Percentiles rank a stretch among this genome's conserved stretches.
phyloP scores from a whole-genome alignment of 2,329 filamentous ascomycete genomes.

The Dactylonectria macrodidyma region DNA sequence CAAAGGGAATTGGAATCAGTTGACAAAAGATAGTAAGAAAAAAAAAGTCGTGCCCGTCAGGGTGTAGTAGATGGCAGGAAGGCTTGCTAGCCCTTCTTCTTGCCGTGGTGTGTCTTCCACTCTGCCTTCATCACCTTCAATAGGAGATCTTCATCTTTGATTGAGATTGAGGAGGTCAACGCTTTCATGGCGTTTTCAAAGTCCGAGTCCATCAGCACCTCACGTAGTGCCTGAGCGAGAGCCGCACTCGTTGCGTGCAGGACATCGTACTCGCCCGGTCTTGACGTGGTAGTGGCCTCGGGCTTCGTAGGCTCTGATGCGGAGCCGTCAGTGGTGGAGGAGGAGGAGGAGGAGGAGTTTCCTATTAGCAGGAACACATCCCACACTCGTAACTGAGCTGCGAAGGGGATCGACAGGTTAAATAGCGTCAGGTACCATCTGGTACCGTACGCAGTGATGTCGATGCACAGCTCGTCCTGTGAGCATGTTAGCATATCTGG shows the following conservation, averaged over 20 bases:
- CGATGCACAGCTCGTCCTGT: conserved; percentile 83
- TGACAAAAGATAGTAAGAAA: conserved; percentile 12
- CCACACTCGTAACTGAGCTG: conserved; percentile 95
- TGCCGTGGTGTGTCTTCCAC: conserved; percentile 77
- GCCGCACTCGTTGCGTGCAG: conserved; percentile 92
- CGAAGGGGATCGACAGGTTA: conserved; percentile 95
- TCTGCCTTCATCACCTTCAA: conserved; percentile 93
- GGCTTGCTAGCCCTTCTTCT: conserved; percentile 57
- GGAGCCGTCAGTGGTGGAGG: conserved; percentile 28
- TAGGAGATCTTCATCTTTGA: conserved; percentile 93
- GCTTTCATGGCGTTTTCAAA: conserved; percentile 99
- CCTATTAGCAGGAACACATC: conserved; percentile 97
- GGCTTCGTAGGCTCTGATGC: conserved; percentile 31
- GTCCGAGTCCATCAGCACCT: conserved; percentile 91
- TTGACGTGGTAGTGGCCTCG: conserved; percentile 37
- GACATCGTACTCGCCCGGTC: conserved; percentile 78
- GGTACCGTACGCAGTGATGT: conserved; percentile 93
- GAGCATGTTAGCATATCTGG: conserved; percentile 28
- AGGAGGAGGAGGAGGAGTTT: conserved; percentile 27
- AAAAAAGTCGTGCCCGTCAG: conserved; percentile 32
- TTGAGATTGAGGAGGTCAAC: conserved; percentile 91
- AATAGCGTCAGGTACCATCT: conserved; percentile 98
- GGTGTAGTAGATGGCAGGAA: conserved; percentile 43
- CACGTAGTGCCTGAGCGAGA: conserved; percentile 89
- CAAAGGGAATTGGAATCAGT: conserved; percentile 39